Conservation (phyloP, 257 asterid genomes). For the Anisodus tanguticus region DNA sequence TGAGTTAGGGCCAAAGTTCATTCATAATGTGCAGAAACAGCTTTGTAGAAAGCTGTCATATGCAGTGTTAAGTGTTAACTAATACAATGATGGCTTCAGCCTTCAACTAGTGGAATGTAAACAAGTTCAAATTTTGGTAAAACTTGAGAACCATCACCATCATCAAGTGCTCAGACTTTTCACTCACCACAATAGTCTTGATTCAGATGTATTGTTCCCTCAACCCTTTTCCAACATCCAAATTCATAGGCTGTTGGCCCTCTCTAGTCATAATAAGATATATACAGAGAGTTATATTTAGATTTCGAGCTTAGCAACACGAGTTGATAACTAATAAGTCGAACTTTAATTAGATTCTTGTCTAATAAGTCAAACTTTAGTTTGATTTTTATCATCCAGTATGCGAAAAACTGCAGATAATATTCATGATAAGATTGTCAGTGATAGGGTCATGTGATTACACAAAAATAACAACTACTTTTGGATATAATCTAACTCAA, state of each 20-base stretch:
- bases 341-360: not conserved
- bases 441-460: not conserved
- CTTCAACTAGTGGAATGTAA: not conserved
- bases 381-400: not conserved
- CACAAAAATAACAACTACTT: too few species aligned
- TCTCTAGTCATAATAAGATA: constrained; percentile 52
- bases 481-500: too few species aligned
- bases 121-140: constrained; percentile 40
- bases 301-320: not conserved
- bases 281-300: not conserved
- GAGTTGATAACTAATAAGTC: not conserved
- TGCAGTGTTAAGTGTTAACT: not conserved
- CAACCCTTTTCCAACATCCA: constrained; percentile 91
- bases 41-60: not conserved
- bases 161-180: constrained; percentile 89
- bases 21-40: not conserved
- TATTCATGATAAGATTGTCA: not conserved
- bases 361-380: not conserved
- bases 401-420: not conserved
- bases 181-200: constrained; percentile 70
- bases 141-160: constrained; percentile 53
- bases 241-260: constrained; percentile 66
- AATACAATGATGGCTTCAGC: not conserved
- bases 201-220: constrained; percentile 77
- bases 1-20: too few species aligned